A percentile compares a stretch with the other conserved stretches of the same genome.
phyloP scores from a whole-genome alignment of 2,329 filamentous ascomycete species.

The Fusarium kyushuense region DNA sequence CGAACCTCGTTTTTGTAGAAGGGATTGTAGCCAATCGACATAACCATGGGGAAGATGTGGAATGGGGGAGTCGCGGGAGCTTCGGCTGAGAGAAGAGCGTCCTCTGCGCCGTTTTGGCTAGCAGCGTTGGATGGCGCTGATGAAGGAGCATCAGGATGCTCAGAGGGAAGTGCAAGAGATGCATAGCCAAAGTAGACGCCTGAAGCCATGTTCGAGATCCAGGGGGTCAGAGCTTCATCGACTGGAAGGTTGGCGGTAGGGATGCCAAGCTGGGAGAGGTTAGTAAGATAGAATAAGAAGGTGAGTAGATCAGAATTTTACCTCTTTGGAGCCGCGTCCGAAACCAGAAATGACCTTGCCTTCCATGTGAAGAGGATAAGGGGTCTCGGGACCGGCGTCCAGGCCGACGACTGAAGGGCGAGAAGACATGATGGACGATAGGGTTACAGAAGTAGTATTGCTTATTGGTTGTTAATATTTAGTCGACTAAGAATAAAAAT shows the following conservation, averaged over 20 bases:
- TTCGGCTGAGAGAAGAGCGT: constrained; percentile 23
- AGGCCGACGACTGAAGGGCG: constrained; percentile 80
- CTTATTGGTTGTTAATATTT: neutral
- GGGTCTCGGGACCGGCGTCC: constrained; percentile 77
- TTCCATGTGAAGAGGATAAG: constrained; percentile 85
- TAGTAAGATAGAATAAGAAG: neutral
- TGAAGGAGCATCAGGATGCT: constrained; percentile 58
- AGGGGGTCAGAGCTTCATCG: constrained; percentile 68
- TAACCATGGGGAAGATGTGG: constrained; percentile 83
- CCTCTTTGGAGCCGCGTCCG: constrained; percentile 92
- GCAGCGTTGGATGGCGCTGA: constrained; percentile 12
- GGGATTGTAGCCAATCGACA: constrained; percentile 96
- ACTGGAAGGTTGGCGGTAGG: constrained; percentile 94
- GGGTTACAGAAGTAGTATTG: neutral
- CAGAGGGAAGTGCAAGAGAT: constrained; percentile 70
- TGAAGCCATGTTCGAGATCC: constrained; percentile 73
- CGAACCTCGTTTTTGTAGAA: constrained; percentile 94
- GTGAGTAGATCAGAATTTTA: constrained; percentile 51
- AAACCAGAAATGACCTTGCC: constrained; percentile 94
- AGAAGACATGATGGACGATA: constrained; percentile 45
- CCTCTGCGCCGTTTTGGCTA: constrained; percentile 28
- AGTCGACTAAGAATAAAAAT: constrained; percentile 9
- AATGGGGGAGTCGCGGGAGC: constrained; percentile 45
- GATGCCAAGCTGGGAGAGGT: constrained; percentile 79
- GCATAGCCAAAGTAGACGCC: constrained; percentile 97